Conservation (phyloP, 2,329 filamentous ascomycete species). For the Pseudogymnoascus sp. region DNA sequence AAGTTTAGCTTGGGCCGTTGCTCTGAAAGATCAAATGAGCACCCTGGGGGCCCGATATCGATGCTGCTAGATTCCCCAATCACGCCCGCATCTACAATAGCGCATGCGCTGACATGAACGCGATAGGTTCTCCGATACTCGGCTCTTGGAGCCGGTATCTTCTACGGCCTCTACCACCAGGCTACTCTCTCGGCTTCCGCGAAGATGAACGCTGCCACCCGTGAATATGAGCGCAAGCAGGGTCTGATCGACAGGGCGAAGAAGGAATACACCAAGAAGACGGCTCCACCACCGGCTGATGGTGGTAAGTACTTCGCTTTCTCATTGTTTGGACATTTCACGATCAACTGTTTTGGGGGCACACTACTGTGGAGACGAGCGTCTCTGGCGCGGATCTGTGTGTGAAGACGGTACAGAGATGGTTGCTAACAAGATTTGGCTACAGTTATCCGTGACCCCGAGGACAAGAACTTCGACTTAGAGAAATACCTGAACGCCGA, state of each 20-base stretch:
- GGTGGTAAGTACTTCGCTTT: slow-evolving; percentile 2
- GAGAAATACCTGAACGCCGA: slow-evolving; percentile 68
- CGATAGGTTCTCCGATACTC: slow-evolving; percentile 91
- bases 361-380: neutral
- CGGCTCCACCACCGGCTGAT: slow-evolving; percentile 38
- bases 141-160: slow-evolving; percentile 79
- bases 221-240: slow-evolving; percentile 85
- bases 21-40: neutral
- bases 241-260: slow-evolving; percentile 88
- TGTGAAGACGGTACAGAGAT: neutral
- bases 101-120: neutral
- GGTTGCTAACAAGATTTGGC: slow-evolving; percentile 7
- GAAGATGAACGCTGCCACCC: slow-evolving; percentile 60
- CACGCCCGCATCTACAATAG: neutral
- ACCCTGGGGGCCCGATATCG: neutral
- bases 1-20: neutral
- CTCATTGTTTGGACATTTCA: neutral
- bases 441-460: slow-evolving; percentile 64
- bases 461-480: slow-evolving; percentile 85
- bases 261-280: slow-evolving; percentile 79
- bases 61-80: neutral
- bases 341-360: neutral
- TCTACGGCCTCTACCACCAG: slow-evolving; percentile 96
- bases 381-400: neutral
- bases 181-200: slow-evolving; percentile 64